These are phyloP conservation scores for Clohesyomyces aquaticus DNA, from an alignment of 495 filamentous ascomycete genomes.

Conservation along the genomic window DNA sequence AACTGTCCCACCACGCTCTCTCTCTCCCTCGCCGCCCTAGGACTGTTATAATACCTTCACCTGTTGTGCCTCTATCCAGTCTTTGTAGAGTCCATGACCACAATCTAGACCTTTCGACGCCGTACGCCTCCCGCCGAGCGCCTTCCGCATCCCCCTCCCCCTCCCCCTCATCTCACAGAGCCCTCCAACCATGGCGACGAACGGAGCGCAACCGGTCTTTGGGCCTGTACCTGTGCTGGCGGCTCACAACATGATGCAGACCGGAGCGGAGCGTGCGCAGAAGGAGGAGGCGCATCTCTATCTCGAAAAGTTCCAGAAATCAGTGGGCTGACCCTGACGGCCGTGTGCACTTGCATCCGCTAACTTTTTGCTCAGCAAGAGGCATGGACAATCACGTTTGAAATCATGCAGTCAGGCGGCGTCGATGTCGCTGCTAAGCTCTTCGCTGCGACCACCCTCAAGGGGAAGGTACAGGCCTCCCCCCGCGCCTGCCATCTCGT, in stretches of 20 bases:
- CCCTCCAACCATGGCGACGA: conserved; percentile 66
- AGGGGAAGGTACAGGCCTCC: conserved; percentile 81
- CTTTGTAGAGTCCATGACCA: conserved; percentile 2
- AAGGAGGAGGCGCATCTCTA: conserved; percentile 90
- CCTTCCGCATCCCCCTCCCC: conserved; percentile 19
- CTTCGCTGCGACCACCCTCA: conserved; percentile 95
- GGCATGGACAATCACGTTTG: conserved; percentile 87
- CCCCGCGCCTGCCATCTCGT: not conserved
- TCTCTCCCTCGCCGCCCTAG: too few species aligned
- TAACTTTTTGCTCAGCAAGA: conserved; percentile 61
- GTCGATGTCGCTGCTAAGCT: conserved; percentile 81
- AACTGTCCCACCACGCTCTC: too few species aligned
- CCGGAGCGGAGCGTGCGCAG: conserved; percentile 76
- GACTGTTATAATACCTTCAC: too few species aligned
- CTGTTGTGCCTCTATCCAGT: too few species aligned
- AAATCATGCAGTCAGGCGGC: conserved; percentile 74
- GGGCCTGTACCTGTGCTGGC: conserved; percentile 83
- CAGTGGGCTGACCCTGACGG: conserved; percentile 57
- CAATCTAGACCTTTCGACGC: not conserved
- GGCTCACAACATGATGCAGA: conserved; percentile 87
- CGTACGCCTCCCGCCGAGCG: conserved; percentile 26
- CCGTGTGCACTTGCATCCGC: not conserved
- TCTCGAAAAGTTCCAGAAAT: conserved; percentile 97
- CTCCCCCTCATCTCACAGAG: conserved; percentile 5
- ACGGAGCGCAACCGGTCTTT: conserved; percentile 69